phyloP scores from a whole-genome alignment of 768 basidiomycete genomes.

The Tulasnella sp. region DNA sequence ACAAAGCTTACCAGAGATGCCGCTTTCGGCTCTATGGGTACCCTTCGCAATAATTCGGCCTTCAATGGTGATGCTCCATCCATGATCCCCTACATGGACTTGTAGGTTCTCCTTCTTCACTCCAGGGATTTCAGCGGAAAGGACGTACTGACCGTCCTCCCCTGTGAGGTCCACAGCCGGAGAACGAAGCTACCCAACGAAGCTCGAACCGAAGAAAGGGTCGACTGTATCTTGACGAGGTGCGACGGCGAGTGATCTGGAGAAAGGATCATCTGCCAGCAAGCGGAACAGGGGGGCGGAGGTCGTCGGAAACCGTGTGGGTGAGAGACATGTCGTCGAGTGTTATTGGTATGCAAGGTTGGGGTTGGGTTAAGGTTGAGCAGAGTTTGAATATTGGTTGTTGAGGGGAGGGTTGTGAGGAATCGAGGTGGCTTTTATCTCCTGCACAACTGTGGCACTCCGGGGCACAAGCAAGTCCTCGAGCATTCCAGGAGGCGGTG shows the following conservation, averaged over 20 bases:
- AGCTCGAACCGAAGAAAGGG: background rate
- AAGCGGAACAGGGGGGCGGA: slow-evolving; percentile 18
- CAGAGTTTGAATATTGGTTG: background rate
- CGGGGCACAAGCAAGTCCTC: background rate
- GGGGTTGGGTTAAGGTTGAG: background rate
- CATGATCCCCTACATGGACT: slow-evolving; percentile 16
- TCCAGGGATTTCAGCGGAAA: slow-evolving; percentile 19
- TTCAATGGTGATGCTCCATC: slow-evolving; percentile 18
- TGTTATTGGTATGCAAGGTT: background rate
- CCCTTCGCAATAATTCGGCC: background rate
- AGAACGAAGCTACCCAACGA: background rate
- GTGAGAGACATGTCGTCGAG: slow-evolving; percentile 16
- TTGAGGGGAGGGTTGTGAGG: background rate
- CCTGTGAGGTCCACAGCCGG: slow-evolving; percentile 14
- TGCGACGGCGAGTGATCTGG: background rate
- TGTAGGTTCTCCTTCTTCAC: slow-evolving; percentile 18
- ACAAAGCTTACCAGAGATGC: background rate
- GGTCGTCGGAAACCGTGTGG: slow-evolving; percentile 10
- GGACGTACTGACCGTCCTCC: slow-evolving; percentile 9
- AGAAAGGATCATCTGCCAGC: slow-evolving; percentile 8
- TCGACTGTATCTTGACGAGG: slow-evolving; percentile 1
- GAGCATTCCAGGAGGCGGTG: too few species aligned
- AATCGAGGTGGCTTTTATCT: background rate
- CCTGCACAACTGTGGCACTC: background rate
- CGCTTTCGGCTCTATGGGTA: background rate